Evolutionary conservation across 2,329 filamentous ascomycete genomes (phyloP), one percentile per base, ranked within the genome.

Genomic region (Penicillium sp.): DNA sequence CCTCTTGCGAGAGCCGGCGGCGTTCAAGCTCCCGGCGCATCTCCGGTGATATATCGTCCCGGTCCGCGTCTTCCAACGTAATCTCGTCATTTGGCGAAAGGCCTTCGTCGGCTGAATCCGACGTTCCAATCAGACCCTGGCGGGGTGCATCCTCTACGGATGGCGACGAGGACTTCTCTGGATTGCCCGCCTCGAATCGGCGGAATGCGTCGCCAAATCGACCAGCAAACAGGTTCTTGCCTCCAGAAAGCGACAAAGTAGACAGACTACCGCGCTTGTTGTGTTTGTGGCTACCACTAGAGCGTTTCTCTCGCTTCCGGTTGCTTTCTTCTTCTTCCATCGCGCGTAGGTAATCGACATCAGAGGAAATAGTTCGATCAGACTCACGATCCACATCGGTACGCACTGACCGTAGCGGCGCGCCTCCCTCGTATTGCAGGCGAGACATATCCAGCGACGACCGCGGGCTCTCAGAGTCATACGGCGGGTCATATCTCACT

Each of bases 121-220:
- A 85, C 1, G 82, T 81, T 62, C 82, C 81, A 45, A 90, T 87
- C 0, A 87, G 85, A 13, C 84, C 85, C 15, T 70, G 61, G 55
- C 64, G 65, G 43, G 72, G 69, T n/a, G 60, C 61, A 32, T 71
- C 69, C 40, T 75, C 73, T 2, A 70, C 59, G 69, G 76, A 68
- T 6, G 67, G 62, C 2, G 64, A 67, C 22, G 61, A 63, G 31
- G 61, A 56, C 40, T 68, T 68, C 12, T 69, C 63, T 37, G 59
- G 61, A 52, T 68, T 69, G 52, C 75, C 78, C 22, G 74, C 77
- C 67, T 98, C 93, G 59, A 97, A 97, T 6, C 86, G 80, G 63
- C 91, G 88, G 72, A 97, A 96, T 3, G 91, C 90, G 61, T 96
- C 90, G 0, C 90, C 88, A 66, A 97, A 96, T 59, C 85, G 88